These are phyloP conservation scores for Chlamydomonas incerta DNA, from an alignment of 139 green algal genomes.

Conservation along the genomic window DNA sequence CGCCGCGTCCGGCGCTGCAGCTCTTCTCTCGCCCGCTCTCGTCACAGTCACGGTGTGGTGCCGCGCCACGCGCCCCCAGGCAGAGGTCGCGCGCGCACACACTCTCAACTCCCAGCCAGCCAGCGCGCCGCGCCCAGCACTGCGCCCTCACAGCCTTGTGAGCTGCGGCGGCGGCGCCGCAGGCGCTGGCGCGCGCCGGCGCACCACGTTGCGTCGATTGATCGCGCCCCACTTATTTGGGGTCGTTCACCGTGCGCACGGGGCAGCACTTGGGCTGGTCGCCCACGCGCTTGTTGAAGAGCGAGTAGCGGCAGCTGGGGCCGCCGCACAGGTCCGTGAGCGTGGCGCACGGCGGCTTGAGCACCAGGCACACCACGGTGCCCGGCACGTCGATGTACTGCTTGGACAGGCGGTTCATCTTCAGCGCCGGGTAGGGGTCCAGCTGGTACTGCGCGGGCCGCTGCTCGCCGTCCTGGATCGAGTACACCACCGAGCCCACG, in stretches of 20 bases:
- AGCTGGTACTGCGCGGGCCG: conserved; percentile 34
- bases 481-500: conserved; percentile 28
- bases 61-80: no score
- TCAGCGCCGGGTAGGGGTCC: conserved; percentile 25
- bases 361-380: conserved; percentile 24
- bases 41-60: not conserved
- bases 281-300: conserved; percentile 29
- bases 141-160: not conserved
- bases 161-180: no score
- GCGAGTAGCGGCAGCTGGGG: conserved; percentile 9
- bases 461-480: conserved; percentile 1
- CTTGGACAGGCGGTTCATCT: conserved; percentile 40
- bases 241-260: not conserved
- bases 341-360: conserved; percentile 4
- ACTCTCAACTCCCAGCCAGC: no score
- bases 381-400: not conserved
- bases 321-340: not conserved
- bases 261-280: conserved; percentile 48
- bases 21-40: no score
- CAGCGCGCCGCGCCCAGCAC: no score
- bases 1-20: no score
- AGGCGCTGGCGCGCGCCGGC: no score
- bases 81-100: no score
- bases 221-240: not conserved
- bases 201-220: no score